phyloP scores from a whole-genome alignment of 23 red algal genomes.

The Cyanidioschyzon merolae region DNA sequence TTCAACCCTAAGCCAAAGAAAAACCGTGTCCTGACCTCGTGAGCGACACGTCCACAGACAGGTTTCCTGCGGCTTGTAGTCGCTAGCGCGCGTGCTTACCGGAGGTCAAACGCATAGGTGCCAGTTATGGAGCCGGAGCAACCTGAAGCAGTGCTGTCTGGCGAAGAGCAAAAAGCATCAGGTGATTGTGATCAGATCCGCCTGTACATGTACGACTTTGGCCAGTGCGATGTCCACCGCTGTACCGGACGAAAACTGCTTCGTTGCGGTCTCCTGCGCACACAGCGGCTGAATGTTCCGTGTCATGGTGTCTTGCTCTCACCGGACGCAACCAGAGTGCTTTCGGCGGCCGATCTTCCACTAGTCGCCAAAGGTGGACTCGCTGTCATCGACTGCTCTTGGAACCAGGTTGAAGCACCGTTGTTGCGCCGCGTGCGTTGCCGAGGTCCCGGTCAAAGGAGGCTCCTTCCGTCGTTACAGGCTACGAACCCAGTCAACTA shows the following conservation, averaged over 20 bases:
- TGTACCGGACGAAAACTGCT: conserved; percentile 83
- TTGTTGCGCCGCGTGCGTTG: conserved; percentile 38
- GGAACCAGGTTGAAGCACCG: conserved; percentile 71
- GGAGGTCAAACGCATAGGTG: too few species aligned
- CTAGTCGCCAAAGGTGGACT: conserved; percentile 35
- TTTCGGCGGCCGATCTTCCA: conserved; percentile 42
- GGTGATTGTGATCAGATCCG: neutral
- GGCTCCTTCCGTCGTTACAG: conserved; percentile 78
- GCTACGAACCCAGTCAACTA: conserved; percentile 95
- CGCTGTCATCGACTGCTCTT: conserved; percentile 89
- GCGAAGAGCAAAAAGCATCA: too few species aligned
- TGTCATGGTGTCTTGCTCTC: conserved; percentile 62
- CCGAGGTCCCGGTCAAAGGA: conserved; percentile 17
- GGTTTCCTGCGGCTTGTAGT: too few species aligned
- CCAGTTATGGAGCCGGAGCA: neutral
- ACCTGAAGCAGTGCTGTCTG: too few species aligned
- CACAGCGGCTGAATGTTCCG: conserved; percentile 9
- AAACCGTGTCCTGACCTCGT: too few species aligned
- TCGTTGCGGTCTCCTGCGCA: conserved; percentile 35
- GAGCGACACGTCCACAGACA: too few species aligned
- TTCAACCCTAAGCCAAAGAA: too few species aligned
- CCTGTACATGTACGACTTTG: conserved; percentile 81
- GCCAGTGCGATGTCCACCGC: conserved; percentile 74
- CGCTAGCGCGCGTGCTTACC: too few species aligned
- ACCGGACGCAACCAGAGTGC: conserved; percentile 31